A percentile compares a stretch with the other conserved stretches of the same genome.
Conservation (phyloP, 164 flowering plant species). For the grape (Vitis vinifera) region ASM3070453v1 NC_081807.1:9792501-9793000, state of each 20-base stretch:
- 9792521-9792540: background rate
- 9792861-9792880: slow-evolving; percentile 1
- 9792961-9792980: slow-evolving; percentile 9
- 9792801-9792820: background rate
- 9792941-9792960: slow-evolving; percentile 3
- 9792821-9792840: background rate
- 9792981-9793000: slow-evolving; percentile 9
- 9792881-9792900: background rate
- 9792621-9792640: background rate
- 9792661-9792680: background rate
- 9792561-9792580: background rate
- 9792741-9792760: background rate
- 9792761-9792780: background rate
- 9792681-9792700: background rate
- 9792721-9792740: background rate
- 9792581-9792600: background rate
- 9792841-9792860: background rate
- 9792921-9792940: background rate
- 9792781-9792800: background rate
- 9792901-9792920: slow-evolving; percentile 11
- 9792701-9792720: background rate
- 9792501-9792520: background rate
- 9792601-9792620: slow-evolving; percentile 2
- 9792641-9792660: background rate
- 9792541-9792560: background rate